Percentiles rank a stretch among this genome's conserved stretches.
These are phyloP conservation scores for Clitopilus hobsonii DNA, from an alignment of 768 basidiomycete species.

Conservation along the genomic window DNA sequence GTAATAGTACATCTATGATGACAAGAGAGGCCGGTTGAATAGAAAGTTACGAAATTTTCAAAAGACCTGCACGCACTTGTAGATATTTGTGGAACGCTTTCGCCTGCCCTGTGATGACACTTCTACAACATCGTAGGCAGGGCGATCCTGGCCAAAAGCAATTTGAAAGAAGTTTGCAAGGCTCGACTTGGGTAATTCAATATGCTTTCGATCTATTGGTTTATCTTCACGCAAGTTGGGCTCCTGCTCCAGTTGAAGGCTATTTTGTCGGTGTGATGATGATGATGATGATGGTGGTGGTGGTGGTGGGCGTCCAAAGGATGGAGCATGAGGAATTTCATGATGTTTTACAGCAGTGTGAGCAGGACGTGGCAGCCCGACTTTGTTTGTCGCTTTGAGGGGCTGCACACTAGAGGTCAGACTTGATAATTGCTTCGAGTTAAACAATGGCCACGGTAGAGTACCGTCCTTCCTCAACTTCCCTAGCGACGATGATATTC, in stretches of 20 bases:
- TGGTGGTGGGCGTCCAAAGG: no score
- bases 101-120: background rate
- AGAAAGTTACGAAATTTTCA: no score
- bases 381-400: background rate
- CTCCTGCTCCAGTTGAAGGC: background rate
- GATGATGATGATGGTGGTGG: background rate
- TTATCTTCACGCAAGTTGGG: no score
- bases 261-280: background rate
- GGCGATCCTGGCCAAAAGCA: background rate
- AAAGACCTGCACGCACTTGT: no score
- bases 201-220: background rate
- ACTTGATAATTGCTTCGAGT: background rate
- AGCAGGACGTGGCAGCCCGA: background rate
- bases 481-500: background rate
- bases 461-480: no score
- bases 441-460: no score
- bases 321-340: background rate
- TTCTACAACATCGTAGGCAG: background rate
- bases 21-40: no score
- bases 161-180: background rate
- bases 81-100: no score
- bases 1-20: constrained; percentile 39
- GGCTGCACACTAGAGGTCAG: background rate
- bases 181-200: background rate
- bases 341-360: background rate